Evolutionary conservation across 768 basidiomycete species (phyloP), one percentile per base, ranked within the genome.

Genomic region (Suillus brevipes): DNA sequence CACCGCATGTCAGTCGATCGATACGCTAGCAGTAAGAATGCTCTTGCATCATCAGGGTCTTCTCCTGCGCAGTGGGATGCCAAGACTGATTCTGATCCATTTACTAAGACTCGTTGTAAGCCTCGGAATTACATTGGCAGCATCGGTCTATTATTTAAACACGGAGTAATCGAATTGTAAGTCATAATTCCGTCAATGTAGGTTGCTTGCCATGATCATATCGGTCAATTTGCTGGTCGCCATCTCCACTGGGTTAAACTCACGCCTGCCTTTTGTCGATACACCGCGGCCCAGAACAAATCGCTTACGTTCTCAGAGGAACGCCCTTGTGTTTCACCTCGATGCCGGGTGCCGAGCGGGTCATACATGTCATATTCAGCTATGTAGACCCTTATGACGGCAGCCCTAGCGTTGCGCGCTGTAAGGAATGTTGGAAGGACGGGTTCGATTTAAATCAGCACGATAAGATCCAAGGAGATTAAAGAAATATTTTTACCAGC

Each of bases 401-500:
- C 37, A 76, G 58, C 53, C 75, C 75, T 57, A 76, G 65, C 7
- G 75, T 76, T 23, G 76, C 70, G 63, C 77, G 75, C 76, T 73
- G 69, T 43, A 25, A 36, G 61, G 61, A 66, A 52, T 42, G 66
- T 67, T 65, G 65, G 52, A 60, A 62, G 62, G 67, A 57, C 62
- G 61, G 20, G 65, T 63, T 69, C 70, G 74, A 62, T 53, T 75
- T 75, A 69, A 68, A 58, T 71, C 69, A 67, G 68, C 68, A 68
- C 60, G 66, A 73, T 71, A 72, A 57, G 70, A 68, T 66, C 71
- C 56, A 36, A 52, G n/a, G 34, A 36, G 8, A 18, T 28, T 23
- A 49, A 50, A 28, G 25, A n/a, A 61, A 61, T 55, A 59, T 49
- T 50, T 91, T 69, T 47, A 95, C 94, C 72, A 97, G 80, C 78